These are phyloP conservation scores for Teratosphaeria zuluensis DNA, from an alignment of 2,329 filamentous ascomycete species.

Conservation along the genomic window DNA sequence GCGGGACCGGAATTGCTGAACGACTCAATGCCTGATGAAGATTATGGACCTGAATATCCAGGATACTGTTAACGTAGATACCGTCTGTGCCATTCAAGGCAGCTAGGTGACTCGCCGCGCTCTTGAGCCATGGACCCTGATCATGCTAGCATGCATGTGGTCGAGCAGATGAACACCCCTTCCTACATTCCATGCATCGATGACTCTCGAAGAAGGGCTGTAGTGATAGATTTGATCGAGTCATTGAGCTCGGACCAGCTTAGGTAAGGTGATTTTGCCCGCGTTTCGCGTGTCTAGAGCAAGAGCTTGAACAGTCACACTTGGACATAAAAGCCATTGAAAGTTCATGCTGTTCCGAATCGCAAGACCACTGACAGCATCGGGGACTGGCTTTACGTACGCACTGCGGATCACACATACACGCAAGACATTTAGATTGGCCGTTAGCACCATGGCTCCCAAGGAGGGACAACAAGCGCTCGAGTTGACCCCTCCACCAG, in stretches of 20 bases:
- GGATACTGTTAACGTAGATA: background rate
- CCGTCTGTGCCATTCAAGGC: too few relatives aligned
- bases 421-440: background rate
- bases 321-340: background rate
- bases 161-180: background rate
- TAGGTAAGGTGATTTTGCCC: background rate
- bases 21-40: background rate
- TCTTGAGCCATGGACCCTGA: background rate
- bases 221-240: background rate
- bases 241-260: background rate
- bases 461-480: constrained; percentile 31
- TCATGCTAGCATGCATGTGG: background rate
- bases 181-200: too few relatives aligned
- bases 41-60: background rate
- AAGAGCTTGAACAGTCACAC: background rate
- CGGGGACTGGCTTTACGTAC: background rate
- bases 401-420: background rate
- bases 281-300: background rate
- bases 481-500: constrained; percentile 48
- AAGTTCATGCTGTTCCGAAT: background rate
- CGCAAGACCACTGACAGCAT: background rate
- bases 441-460: constrained; percentile 16
- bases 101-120: too few relatives aligned
- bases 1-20: background rate
- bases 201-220: background rate